A percentile compares a stretch with the other conserved stretches of the same genome.
These are phyloP conservation scores for Leptographium lundbergii DNA, from an alignment of 2,329 filamentous ascomycete species.

Conservation along the genomic window DNA sequence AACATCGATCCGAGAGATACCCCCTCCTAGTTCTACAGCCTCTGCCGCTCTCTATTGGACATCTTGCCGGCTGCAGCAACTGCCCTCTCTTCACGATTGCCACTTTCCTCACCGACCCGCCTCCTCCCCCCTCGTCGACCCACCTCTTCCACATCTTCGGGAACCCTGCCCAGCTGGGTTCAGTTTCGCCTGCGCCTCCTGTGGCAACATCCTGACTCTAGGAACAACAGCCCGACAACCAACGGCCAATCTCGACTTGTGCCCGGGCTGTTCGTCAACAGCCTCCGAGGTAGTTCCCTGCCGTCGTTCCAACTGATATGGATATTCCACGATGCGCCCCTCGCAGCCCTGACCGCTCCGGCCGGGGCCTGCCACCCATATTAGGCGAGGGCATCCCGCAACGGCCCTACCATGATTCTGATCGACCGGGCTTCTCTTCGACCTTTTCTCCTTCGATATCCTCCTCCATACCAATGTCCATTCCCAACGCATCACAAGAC, in stretches of 20 bases:
- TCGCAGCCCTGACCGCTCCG: conserved; percentile 2
- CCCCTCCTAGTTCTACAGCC: not conserved
- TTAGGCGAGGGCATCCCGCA: conserved; percentile 12
- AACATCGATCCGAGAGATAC: not conserved
- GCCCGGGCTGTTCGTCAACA: not conserved
- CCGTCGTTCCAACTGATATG: conserved; percentile 5
- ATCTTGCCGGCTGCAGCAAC: not conserved
- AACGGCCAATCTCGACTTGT: not conserved
- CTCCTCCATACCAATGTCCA: conserved; percentile 22
- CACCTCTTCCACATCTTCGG: not conserved
- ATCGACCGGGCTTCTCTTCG: conserved; percentile 7
- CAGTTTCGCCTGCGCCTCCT: not conserved
- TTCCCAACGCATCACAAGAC: conserved; percentile 20
- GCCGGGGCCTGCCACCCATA: conserved; percentile 11
- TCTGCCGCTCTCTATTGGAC: not conserved
- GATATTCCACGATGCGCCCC: conserved; percentile 10
- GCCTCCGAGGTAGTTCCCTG: not conserved
- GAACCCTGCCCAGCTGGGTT: conserved; percentile 1
- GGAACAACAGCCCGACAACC: not conserved
- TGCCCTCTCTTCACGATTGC: not conserved
- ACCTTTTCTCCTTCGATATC: conserved; percentile 19
- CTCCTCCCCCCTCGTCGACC: not conserved
- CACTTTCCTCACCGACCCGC: not conserved
- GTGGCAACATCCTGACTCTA: not conserved
- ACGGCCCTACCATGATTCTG: conserved; percentile 3